Base-by-base conservation (phyloP, 139 green algal species). In the Picochlorum sp. region DNA sequence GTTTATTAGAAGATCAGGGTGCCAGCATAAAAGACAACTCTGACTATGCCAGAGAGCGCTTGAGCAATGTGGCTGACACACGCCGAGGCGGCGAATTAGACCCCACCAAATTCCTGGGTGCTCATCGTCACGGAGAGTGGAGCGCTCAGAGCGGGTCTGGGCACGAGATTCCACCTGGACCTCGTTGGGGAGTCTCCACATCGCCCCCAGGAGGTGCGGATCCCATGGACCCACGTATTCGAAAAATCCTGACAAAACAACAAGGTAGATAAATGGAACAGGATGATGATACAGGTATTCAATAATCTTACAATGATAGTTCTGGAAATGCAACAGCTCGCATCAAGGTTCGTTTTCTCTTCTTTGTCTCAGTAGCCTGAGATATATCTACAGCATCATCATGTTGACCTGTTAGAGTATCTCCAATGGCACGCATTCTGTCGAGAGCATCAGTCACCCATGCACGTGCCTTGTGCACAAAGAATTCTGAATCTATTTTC, bases 81-180 rank as follows among this genome's bases (percentile, higher is more conserved):
- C 56, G 52, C 34, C 69, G 72, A 65, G 68, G 63, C 20, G 21
- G 56, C 4, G 56, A 64, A 26, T 11, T 66, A 56, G 87, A 94
- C 61, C 75, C 80, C 2, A 77, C 80, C 6, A 64, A 80, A 63
- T 85, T 90, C 67, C 61, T 94, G 56, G 67, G 56, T 4, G 65
- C 76, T 0, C 77, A 77, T 18, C 67, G 87, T 2, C 87, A 94
- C 52, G 73, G 77, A 0, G 86, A 92, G 72, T 92, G 85, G 84
- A 77, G 69, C 13, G 68, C 54, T 32, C 62, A 66, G 50, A 21
- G 18, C 13, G 16, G 16, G 6, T 59, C 23, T 41, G 56, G 21
- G 45, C 47, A 66, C 24, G 38, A 63, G 58, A 73, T 63, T 6
- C 68, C 70, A 16, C 4, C 21, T 20, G 83, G 75, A 16, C 69